Conservation (phyloP, 108 stramenopile species). For the Stephanodiscus triporus region DNA sequence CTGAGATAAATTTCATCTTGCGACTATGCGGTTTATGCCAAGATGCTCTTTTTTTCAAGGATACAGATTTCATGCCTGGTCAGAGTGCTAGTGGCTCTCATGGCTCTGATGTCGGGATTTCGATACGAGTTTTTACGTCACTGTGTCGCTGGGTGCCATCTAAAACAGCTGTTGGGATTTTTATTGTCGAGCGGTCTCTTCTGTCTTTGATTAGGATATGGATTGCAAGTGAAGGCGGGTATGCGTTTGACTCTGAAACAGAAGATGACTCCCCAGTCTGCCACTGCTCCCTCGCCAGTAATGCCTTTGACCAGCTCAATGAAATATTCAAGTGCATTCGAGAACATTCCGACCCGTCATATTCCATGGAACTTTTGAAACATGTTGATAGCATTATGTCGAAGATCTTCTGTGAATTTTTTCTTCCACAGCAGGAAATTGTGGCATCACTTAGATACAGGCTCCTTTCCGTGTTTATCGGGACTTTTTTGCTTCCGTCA, state of each 20-base stretch:
- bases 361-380: not conserved
- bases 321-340: slow-evolving; percentile 17
- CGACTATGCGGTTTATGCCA: slow-evolving; percentile 21
- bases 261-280: not conserved
- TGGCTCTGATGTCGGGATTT: slow-evolving; percentile 16
- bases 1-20: slow-evolving; percentile 34
- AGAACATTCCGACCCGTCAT: not conserved
- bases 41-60: slow-evolving; percentile 22
- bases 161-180: slow-evolving; percentile 13
- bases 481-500: slow-evolving; percentile 28
- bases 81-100: not conserved
- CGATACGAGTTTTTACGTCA: slow-evolving; percentile 23
- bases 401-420: slow-evolving; percentile 39
- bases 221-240: slow-evolving; percentile 34
- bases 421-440: slow-evolving; percentile 34
- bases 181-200: slow-evolving; percentile 33
- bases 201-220: slow-evolving; percentile 40
- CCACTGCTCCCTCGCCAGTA: slow-evolving; percentile 18
- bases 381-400: slow-evolving; percentile 21
- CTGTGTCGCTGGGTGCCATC: slow-evolving; percentile 25
- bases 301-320: slow-evolving; percentile 27
- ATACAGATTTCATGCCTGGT: not conserved
- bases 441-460: slow-evolving; percentile 31
- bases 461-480: slow-evolving; percentile 40
- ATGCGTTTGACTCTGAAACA: slow-evolving; percentile 5